phyloP scores from a whole-genome alignment of 1,284 basidiomycete genomes.

The Inonotus obliquus region DNA sequence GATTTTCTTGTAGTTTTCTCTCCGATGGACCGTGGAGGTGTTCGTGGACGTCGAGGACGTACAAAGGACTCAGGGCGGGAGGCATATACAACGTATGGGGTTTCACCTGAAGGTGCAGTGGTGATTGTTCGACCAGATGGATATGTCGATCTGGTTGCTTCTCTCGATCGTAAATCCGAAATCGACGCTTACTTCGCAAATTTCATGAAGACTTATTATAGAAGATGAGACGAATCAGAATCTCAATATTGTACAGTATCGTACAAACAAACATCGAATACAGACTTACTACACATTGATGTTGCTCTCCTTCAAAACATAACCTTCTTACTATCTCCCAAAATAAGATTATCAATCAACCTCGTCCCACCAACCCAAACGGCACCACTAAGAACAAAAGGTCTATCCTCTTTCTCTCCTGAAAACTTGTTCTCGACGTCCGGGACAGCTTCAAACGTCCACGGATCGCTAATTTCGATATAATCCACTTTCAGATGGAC shows the following conservation, averaged over 20 bases:
- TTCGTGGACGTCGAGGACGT: slow-evolving; percentile 44
- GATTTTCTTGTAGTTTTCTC: slow-evolving; percentile 38
- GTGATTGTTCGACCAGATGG: slow-evolving; percentile 73
- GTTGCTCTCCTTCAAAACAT: slow-evolving; percentile 16
- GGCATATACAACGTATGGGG: slow-evolving; percentile 54
- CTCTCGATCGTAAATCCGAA: slow-evolving; percentile 37
- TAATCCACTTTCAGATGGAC: slow-evolving; percentile 76
- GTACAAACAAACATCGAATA: not conserved
- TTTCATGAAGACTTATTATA: slow-evolving; percentile 29
- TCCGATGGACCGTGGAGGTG: too few species aligned
- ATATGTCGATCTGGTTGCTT: slow-evolving; percentile 59
- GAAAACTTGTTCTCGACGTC: slow-evolving; percentile 27
- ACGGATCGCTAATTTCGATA: slow-evolving; percentile 82
- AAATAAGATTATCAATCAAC: slow-evolving; percentile 89
- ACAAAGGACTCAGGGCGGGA: slow-evolving; percentile 36
- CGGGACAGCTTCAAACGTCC: slow-evolving; percentile 61
- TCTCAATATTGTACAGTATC: not conserved
- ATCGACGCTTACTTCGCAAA: slow-evolving; percentile 48
- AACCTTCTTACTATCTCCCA: slow-evolving; percentile 46
- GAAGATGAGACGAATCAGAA: not conserved
- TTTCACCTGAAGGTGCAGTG: slow-evolving; percentile 53
- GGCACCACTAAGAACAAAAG: slow-evolving; percentile 85
- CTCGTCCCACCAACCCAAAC: slow-evolving; percentile 85
- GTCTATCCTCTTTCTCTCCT: slow-evolving; percentile 28
- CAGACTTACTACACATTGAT: not conserved